Conservation (phyloP, 2,329 filamentous ascomycete genomes). For the Paraphoma chrysanthemicola region DNA sequence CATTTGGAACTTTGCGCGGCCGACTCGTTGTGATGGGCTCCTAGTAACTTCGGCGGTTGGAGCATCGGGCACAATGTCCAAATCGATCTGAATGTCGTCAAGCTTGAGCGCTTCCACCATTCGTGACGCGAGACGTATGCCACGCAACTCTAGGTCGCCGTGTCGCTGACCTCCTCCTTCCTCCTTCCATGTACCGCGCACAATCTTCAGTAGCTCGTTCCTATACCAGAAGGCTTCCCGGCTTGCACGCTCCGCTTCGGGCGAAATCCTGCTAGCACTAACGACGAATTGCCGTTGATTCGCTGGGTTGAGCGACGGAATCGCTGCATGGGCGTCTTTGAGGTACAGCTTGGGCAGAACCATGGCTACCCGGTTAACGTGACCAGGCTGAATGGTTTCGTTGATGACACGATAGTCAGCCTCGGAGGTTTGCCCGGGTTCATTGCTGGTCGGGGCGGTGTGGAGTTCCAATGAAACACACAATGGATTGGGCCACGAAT, state of each 20-base stretch:
- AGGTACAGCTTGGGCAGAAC: constrained; percentile 78
- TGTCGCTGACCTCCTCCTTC: constrained; percentile 56
- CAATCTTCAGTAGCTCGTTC: constrained; percentile 75
- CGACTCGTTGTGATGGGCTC: constrained; percentile 44
- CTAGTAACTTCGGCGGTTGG: constrained; percentile 7
- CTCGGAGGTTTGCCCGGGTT: constrained; percentile 7
- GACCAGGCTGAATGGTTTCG: constrained; percentile 62
- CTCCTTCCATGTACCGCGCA: constrained; percentile 76
- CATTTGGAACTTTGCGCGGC: constrained; percentile 56
- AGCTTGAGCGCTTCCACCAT: constrained; percentile 87
- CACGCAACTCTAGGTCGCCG: constrained; percentile 78
- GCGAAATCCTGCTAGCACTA: constrained; percentile 77
- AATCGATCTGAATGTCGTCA: constrained; percentile 73
- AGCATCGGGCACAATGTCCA: constrained; percentile 48
- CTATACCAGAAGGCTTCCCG: constrained; percentile 93
- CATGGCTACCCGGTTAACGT: constrained; percentile 76
- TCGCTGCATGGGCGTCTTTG: constrained; percentile 75
- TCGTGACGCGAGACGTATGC: constrained; percentile 73
- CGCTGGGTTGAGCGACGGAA: constrained; percentile 80
- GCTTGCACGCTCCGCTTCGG: constrained; percentile 77
- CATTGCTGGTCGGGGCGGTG: constrained; percentile 20
- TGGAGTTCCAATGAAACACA: constrained; percentile 65
- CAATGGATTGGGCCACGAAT: constrained; percentile 86
- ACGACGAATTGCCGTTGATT: constrained; percentile 94
- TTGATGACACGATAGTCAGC: constrained; percentile 32